Base-by-base conservation (phyloP, 768 basidiomycete genomes). In the Suillus fuscotomentosus region DNA sequence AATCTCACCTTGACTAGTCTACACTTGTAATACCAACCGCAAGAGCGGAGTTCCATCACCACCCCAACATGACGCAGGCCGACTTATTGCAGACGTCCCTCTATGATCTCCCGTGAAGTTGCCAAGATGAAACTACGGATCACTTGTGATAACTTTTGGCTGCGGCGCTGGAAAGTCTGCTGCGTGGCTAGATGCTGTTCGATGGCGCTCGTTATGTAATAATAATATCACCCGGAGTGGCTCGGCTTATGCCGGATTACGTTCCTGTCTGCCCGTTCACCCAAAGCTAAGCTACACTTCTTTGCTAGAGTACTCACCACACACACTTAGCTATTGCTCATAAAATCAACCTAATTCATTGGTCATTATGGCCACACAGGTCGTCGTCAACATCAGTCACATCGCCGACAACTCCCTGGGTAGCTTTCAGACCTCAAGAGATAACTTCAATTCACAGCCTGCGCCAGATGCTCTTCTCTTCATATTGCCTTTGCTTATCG, bases 401-500 rank as follows among this genome's bases (percentile, higher is more conserved):
- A 51, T 31, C 51, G 48, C 43, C 36, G 48, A 64, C 66, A 22
- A 60, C 45, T 22, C 55, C 39, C 43, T 63, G 22, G 61, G 7
- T 60, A 24, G 60, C 48, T 50, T 61, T 24, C 60, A 60, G 56
- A 53, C 63, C 48, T 42, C 63, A 13, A 61, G 56, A 57, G 59
- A 54, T 61, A 45, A 65, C 27, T 38, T 66, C 22, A 62, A 62
- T n/a, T 45, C 31, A 27, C 45, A 68, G 22, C 66, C 74, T n/a
- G 60, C 74, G 39, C 82, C 82, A 60, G 90, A 93, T 71, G 85
- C 90, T 38, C 86, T 94, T 66, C 85, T 92, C 73, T 87, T 99
- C 71, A 88, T 99, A 65, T 86, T 99, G 7, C 97, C 97, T 34
- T 85, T 99, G 61, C 88, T 99, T 73, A 92, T 98, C 78, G 91